phyloP scores from a whole-genome alignment of 345 rosid species.

The Citrus trifoliata region DNA sequence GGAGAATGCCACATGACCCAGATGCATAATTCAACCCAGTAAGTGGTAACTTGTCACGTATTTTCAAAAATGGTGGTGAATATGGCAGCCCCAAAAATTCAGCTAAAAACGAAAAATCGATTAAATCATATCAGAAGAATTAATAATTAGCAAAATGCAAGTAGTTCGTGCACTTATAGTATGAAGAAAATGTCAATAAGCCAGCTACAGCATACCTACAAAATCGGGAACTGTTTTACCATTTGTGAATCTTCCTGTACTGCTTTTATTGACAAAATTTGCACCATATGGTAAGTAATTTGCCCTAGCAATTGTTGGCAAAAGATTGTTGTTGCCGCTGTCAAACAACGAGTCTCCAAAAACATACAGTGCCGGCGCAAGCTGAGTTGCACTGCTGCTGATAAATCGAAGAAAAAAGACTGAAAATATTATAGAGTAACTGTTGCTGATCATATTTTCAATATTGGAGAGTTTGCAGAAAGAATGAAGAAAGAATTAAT shows the following conservation, averaged over 20 bases:
- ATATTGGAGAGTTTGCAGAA: not conserved
- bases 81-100: slow-evolving; percentile 45
- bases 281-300: slow-evolving; percentile 39
- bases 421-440: not conserved
- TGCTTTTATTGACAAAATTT: slow-evolving; percentile 25
- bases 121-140: too few relatives aligned
- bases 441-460: not conserved
- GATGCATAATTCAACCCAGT: slow-evolving; percentile 53
- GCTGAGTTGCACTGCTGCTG: not conserved
- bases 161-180: too few relatives aligned
- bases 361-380: slow-evolving; percentile 38
- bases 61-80: slow-evolving; percentile 33
- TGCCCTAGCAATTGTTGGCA: slow-evolving; percentile 38
- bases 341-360: slow-evolving; percentile 54
- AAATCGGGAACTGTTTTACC: slow-evolving; percentile 43
- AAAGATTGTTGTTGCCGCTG: slow-evolving; percentile 44
- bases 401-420: not conserved
- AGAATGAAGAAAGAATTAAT: not conserved
- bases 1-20: slow-evolving; percentile 44
- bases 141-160: not conserved
- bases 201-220: slow-evolving; percentile 22
- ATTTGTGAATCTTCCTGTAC: slow-evolving; percentile 48
- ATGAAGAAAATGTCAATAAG: too few relatives aligned
- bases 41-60: not conserved
- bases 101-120: slow-evolving; percentile 19